Conservation (phyloP, 768 basidiomycete genomes). For the Ramaria sp. region DNA sequence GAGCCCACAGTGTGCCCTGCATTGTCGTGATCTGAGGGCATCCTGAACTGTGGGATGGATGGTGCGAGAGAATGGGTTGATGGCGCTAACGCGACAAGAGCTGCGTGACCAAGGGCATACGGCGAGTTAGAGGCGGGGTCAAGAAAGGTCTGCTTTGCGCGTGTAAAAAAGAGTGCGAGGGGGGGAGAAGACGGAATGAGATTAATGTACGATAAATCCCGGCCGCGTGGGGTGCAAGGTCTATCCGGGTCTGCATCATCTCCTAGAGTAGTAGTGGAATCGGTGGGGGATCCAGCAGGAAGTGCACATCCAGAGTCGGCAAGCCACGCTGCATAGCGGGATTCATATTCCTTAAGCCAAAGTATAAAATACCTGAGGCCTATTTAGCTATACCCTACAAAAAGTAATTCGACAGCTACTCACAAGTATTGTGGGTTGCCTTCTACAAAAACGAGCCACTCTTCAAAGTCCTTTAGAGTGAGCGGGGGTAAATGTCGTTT, state of each 20-base stretch:
- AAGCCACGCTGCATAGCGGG: conserved; percentile 33
- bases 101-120: conserved; percentile 24
- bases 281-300: background rate
- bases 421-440: conserved; percentile 65
- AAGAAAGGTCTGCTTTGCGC: conserved; percentile 75
- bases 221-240: conserved; percentile 10
- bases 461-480: conserved; percentile 67
- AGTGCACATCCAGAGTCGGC: conserved; percentile 2
- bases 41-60: conserved; percentile 31
- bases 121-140: conserved; percentile 33
- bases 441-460: conserved; percentile 76
- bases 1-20: conserved; percentile 1
- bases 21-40: conserved; percentile 4
- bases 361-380: conserved; percentile 59
- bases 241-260: conserved; percentile 17
- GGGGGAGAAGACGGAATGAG: conserved; percentile 12
- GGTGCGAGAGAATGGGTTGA: conserved; percentile 28
- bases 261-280: background rate
- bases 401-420: conserved; percentile 15
- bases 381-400: background rate
- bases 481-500: conserved; percentile 73
- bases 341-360: conserved; percentile 68
- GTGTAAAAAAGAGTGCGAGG: conserved; percentile 64
- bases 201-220: background rate
- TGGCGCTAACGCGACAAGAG: conserved; percentile 31